Evolutionary conservation across 2,329 filamentous ascomycete genomes (phyloP).

Genomic region (Thielaviopsis cerberus): DNA sequence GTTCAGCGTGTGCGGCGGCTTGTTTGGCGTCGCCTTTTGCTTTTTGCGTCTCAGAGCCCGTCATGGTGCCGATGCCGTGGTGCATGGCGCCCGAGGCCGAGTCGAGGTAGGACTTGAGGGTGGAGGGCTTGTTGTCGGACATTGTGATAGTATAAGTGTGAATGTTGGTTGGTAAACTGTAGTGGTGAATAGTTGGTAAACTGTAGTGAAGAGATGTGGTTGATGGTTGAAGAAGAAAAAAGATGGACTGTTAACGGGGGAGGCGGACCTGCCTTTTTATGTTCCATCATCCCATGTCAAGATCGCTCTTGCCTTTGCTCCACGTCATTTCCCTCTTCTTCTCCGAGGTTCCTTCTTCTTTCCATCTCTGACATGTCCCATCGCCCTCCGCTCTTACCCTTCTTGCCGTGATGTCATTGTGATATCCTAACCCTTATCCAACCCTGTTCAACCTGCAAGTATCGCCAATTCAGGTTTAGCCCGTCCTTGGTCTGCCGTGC

Average conservation of each 20-base stretch:
- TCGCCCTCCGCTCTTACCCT: too few relatives aligned
- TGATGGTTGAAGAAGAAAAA: not conserved
- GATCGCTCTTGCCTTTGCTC: not conserved
- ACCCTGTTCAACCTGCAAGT: too few relatives aligned
- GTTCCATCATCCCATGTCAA: not conserved
- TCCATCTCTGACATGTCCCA: too few relatives aligned
- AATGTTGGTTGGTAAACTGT: not conserved
- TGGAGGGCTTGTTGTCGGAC: conserved; percentile 34
- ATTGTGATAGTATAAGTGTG: not conserved
- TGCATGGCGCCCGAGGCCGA: conserved; percentile 55
- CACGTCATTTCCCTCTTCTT: not conserved
- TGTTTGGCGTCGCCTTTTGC: conserved; percentile 45
- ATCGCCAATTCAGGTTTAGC: too few relatives aligned
- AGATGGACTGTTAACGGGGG: not conserved
- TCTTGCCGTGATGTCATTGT: too few relatives aligned
- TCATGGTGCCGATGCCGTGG: conserved; percentile 50
- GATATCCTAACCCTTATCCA: too few relatives aligned
- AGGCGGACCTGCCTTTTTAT: not conserved
- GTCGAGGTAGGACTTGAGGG: conserved; percentile 61
- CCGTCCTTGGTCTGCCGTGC: not conserved
- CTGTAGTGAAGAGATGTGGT: not conserved
- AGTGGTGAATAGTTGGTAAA: too few relatives aligned
- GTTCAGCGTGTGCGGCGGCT: conserved; percentile 44
- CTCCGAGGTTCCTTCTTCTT: not conserved
- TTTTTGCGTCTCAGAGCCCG: conserved; percentile 53